phyloP scores from a whole-genome alignment of 768 basidiomycete species.

The Sarcodon aspratus region DNA sequence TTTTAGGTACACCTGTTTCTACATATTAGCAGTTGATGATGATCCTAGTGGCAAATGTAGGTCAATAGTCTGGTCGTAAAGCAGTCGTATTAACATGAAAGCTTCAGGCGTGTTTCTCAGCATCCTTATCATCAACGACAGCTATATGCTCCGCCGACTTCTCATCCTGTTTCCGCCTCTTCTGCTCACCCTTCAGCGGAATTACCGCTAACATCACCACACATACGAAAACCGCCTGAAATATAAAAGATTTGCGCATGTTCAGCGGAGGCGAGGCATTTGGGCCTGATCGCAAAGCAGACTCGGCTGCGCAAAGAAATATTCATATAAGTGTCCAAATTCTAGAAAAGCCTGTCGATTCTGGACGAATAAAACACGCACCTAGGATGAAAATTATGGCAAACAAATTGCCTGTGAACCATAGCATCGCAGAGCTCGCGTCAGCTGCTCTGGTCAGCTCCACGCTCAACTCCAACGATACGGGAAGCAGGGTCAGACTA shows the following conservation, averaged over 20 bases:
- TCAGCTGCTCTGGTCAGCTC: conserved; percentile 77
- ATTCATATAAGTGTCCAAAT: neutral
- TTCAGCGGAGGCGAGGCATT: conserved; percentile 60
- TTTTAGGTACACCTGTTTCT: no score
- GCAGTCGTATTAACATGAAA: no score
- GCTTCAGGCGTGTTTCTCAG: no score
- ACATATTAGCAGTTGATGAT: no score
- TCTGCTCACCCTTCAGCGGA: conserved; percentile 48
- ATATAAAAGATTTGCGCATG: conserved; percentile 58
- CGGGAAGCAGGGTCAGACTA: conserved; percentile 61
- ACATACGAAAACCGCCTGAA: conserved; percentile 45
- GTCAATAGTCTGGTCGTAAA: no score
- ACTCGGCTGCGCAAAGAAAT: conserved; percentile 34
- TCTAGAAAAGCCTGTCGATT: neutral
- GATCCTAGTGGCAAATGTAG: no score
- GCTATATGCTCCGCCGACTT: neutral
- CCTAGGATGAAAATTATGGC: conserved; percentile 53
- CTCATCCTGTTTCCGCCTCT: conserved; percentile 51
- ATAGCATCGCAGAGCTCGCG: conserved; percentile 63
- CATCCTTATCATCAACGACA: no score
- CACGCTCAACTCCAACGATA: conserved; percentile 66
- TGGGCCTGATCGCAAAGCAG: conserved; percentile 52
- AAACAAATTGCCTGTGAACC: conserved; percentile 68
- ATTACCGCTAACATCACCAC: conserved; percentile 29
- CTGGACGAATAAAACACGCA: conserved; percentile 18